Evolutionary conservation across 208 protist genomes (phyloP), one percentile per base, ranked within the genome.

Genomic region (Trypanosoma theileri): DNA sequence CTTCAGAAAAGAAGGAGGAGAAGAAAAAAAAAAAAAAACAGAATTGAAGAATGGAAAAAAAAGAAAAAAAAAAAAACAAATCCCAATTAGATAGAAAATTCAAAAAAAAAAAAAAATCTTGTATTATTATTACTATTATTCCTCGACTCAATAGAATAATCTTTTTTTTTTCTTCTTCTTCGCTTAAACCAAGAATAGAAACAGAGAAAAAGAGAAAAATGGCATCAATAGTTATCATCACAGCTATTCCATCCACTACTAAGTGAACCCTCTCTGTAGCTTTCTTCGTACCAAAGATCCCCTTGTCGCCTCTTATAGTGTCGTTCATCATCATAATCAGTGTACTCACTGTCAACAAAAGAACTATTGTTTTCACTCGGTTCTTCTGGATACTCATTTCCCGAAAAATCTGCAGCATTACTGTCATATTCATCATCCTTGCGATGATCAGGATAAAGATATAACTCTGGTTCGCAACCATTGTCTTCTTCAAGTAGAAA

Each of bases 341-440:
- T 56, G 6, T 79, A 57, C 17, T 57, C 44, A 59, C 50, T 79
- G 28, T 35, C 42, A 59, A 28, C 24, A 40, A 60, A 22, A 40
- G 61, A 19, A 44, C 50, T 42, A 69, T 59, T 22, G 16, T 61
- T 72, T 10, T 52, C 46, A 50, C 75, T 74, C 16, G 66, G 63
- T 22, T 91, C 80, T 26, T 94, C 84, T 0, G 91, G 91, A 68
- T 96, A 96, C 62, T 96, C 91, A 68, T 96, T 96, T 19, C 74
- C 82, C 12, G 81, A 88, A 60, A 85, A 88, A 63, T 96, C 91
- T 65, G 92, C 91, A 2, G 91, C 91, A 54, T 96, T 96, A 72
- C 91, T 96, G 73, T 96, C 91, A 68, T 94, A 94, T 64, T 96
- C 91, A 60, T 96, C 91, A 56, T 92, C 91, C 44, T 89, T 89